Evolutionary conservation across 805 yeast genomes (phyloP), one percentile per base, ranked within the genome.

Genomic region (Cyberlindnera maritima): DNA sequence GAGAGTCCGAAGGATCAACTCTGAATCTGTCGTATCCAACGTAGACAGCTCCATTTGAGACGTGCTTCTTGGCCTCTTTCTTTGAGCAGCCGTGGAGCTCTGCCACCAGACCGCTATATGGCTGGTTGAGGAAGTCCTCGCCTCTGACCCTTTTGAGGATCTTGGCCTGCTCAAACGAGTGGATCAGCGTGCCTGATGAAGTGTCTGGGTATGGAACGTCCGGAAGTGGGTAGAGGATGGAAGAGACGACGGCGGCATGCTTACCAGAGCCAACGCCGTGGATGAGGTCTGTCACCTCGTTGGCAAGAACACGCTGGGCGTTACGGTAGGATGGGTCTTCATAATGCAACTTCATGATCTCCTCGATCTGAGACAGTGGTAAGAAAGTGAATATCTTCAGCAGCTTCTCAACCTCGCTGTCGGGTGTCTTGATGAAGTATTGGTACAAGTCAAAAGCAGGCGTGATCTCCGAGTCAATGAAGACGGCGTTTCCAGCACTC

Each of bases 401-500:
- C 39, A 88, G 79, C 54, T 74, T 78, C 31, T 68, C 77, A 3
- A 91, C 83, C 52, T 85, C 91, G 15, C 76, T 83, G 66, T 91
- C 98, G 0, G 86, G 81, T 0, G 85, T 73, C 54, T 87, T 86
- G 58, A 85, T 79, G 65, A 94, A 86, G 61, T 83, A 87, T 59
- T 94, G 98, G 63, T 85, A 94, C 53, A 94, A 66, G 39, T 87
- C 85, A 65, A 79, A 94, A 0, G 96, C 82, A 14, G 87, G 74
- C 1, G 97, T 92, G 48, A 86, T 66, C n/a, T 70, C 64, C 8
- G 80, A 73, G 59, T 85, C 91, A 44, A 94, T 81, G 67, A 94
- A 94, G 2, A 94, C 80, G 0, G 99, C 98, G 70, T 94, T 94
- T 0, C 98, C 98, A 2, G 97, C 97, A 46, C 96, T 86, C 61